These are phyloP conservation scores for Aechmea fasciata DNA, from an alignment of 176 grass and related monocot species.

Conservation along the genomic window DNA sequence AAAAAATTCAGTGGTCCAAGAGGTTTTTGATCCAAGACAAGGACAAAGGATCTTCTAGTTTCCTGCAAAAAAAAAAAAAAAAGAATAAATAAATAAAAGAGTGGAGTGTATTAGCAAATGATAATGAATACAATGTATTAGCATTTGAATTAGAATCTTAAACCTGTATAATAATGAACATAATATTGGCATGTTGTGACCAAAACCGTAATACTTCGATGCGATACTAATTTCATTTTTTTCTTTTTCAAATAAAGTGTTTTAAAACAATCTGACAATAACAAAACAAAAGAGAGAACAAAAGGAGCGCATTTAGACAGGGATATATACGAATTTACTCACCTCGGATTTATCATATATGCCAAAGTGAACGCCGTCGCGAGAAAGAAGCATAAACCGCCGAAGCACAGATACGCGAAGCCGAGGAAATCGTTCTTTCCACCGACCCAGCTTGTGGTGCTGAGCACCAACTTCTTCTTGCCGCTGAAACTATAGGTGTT, in stretches of 20 bases:
- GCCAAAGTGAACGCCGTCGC: conserved; percentile 34
- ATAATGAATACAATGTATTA: neutral
- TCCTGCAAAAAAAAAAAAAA: conserved; percentile 21
- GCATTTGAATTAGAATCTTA: neutral
- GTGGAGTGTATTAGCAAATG: neutral
- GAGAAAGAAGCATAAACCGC: conserved; percentile 41
- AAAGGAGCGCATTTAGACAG: neutral
- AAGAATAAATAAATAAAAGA: neutral
- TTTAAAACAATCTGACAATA: neutral
- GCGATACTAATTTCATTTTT: neutral
- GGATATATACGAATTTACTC: neutral
- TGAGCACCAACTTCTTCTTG: conserved; percentile 51
- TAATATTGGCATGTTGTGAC: too few species aligned
- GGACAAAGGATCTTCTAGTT: conserved; percentile 18
- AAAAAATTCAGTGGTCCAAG: neutral
- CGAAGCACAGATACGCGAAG: conserved; percentile 36
- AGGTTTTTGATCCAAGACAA: conserved; percentile 22
- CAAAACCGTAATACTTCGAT: neutral
- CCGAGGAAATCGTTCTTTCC: conserved; percentile 60
- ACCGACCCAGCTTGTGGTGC: conserved; percentile 46
- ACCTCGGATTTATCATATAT: conserved; percentile 28
- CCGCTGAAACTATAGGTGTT: conserved; percentile 67
- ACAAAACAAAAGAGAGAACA: neutral
- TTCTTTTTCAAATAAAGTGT: neutral
- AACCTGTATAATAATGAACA: too few species aligned